Evolutionary conservation across 2,329 filamentous ascomycete genomes (phyloP), one percentile per base, ranked within the genome.

Genomic region (Macrophomina phaseolina): DNA sequence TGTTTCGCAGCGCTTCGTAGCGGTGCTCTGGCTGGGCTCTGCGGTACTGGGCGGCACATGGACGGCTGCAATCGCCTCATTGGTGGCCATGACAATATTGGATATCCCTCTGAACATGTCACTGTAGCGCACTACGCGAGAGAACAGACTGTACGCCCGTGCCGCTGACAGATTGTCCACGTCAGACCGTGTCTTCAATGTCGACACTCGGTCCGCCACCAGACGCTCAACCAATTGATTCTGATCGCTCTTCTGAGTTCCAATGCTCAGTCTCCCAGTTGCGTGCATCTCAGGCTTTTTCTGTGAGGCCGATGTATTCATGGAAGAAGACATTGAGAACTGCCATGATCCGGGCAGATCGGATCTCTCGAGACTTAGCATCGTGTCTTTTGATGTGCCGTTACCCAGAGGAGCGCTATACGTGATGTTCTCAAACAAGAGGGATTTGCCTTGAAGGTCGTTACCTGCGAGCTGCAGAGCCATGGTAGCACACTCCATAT

Each of bases 401-500:
- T 32, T 30, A 4, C 48, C 48, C 48, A 51, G 48, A 5, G 48
- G 48, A 11, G 28, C 23, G 5, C 30, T 30, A 4, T 30, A 51
- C 2, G 9, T 30, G 48, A 51, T 12, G 11, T 51, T 30, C 9
- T 30, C 23, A 18, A 51, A 51, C 23, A 14, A 11, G 23, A 53
- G 64, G 48, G 53, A 38, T 12, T 38, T 42, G 51, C 38, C 34
- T 2, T 34, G 52, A 36, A 51, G 49, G 8, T 30, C 34, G 5
- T 46, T 23, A 14, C 49, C 40, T 6, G 48, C 36, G 16, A 49
- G 53, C 18, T 49, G 42, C 7, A 64, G 36, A 40, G 69, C 66
- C 71, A 70, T 71, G 30, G 62, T 64, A 36, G 56, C 68, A 18
- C 67, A 72, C 60, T 72, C 71, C 69, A 72, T 69, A 36, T 72